A percentile compares a stretch with the other conserved stretches of the same genome.
These are phyloP conservation scores for Boechera divaricarpa DNA, from an alignment of 345 rosid species.

Conservation along the genomic window DNA sequence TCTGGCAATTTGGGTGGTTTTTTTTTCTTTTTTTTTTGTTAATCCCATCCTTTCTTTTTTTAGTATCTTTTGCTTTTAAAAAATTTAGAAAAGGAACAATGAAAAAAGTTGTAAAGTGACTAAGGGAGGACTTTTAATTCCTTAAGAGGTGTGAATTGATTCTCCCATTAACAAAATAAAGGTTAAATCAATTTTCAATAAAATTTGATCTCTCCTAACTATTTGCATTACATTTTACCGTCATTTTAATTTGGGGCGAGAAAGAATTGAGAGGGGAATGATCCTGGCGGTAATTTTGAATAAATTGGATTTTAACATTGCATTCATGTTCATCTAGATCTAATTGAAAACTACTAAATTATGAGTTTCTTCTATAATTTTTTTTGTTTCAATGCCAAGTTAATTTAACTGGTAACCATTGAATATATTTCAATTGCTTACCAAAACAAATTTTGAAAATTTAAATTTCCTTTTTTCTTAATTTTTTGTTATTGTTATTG, in stretches of 20 bases:
- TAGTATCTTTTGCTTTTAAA: constrained; percentile 29
- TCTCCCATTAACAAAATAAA: constrained; percentile 9
- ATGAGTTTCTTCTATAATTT: too few species aligned
- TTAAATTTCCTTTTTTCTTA: too few species aligned
- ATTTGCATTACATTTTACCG: constrained; percentile 16
- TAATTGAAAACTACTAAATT: too few species aligned
- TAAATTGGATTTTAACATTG: too few species aligned
- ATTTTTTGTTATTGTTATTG: too few species aligned
- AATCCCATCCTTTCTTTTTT: constrained; percentile 24
- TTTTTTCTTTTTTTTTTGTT: background rate
- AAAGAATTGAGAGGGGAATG: too few species aligned
- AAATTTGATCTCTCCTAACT: background rate
- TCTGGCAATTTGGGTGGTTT: constrained; percentile 35
- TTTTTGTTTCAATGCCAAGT: too few species aligned
- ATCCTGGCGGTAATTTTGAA: too few species aligned
- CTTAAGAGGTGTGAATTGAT: constrained; percentile 34
- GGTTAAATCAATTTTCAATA: background rate
- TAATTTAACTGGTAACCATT: too few species aligned
- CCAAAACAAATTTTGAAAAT: too few species aligned
- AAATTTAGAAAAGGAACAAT: constrained; percentile 12
- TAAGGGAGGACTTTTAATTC: constrained; percentile 26
- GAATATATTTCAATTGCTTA: too few species aligned
- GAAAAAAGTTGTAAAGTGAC: constrained; percentile 24
- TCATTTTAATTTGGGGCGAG: background rate
- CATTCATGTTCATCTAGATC: too few species aligned